These are phyloP conservation scores for Castanea sativa DNA, from an alignment of 306 rosid genomes.

Conservation along the genomic window DNA sequence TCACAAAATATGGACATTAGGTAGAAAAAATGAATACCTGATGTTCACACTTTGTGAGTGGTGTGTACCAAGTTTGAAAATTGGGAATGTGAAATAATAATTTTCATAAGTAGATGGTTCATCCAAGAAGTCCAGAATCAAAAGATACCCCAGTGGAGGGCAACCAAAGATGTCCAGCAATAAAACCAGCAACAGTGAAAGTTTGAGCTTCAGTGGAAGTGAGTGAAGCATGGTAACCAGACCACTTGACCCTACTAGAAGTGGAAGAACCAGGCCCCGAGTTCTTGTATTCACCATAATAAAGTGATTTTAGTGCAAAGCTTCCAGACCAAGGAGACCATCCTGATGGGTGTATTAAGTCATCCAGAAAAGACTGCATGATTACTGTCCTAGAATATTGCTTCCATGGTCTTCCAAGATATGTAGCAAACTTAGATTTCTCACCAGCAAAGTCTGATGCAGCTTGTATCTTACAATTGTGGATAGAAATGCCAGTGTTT, in stretches of 20 bases:
- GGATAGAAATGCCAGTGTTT: slow-evolving; percentile 43
- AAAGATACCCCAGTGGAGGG: slow-evolving; percentile 40
- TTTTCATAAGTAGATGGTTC: not conserved
- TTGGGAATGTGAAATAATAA: too few relatives aligned
- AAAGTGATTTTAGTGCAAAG: slow-evolving; percentile 8
- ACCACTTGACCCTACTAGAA: slow-evolving; percentile 24
- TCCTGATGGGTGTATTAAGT: slow-evolving; percentile 17
- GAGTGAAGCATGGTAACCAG: slow-evolving; percentile 26
- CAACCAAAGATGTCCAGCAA: slow-evolving; percentile 36
- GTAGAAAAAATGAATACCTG: too few relatives aligned
- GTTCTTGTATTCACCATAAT: slow-evolving; percentile 32
- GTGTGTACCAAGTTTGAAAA: too few relatives aligned
- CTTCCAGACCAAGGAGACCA: slow-evolving; percentile 41
- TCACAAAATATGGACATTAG: too few relatives aligned
- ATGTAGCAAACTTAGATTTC: slow-evolving; percentile 12
- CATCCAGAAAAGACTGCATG: slow-evolving; percentile 30
- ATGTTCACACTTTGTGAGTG: too few relatives aligned
- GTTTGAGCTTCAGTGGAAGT: slow-evolving; percentile 21
- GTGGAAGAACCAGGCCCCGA: slow-evolving; percentile 38
- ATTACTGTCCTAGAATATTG: slow-evolving; percentile 35
- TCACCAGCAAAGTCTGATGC: slow-evolving; percentile 24
- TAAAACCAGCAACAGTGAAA: slow-evolving; percentile 32
- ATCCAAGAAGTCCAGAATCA: slow-evolving; percentile 27
- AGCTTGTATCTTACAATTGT: slow-evolving; percentile 24
- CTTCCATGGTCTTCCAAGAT: slow-evolving; percentile 44